Percentiles rank a stretch among this genome's conserved stretches.
Conservation (phyloP, 306 rosid species). For the Alnus glutinosa region DNA sequence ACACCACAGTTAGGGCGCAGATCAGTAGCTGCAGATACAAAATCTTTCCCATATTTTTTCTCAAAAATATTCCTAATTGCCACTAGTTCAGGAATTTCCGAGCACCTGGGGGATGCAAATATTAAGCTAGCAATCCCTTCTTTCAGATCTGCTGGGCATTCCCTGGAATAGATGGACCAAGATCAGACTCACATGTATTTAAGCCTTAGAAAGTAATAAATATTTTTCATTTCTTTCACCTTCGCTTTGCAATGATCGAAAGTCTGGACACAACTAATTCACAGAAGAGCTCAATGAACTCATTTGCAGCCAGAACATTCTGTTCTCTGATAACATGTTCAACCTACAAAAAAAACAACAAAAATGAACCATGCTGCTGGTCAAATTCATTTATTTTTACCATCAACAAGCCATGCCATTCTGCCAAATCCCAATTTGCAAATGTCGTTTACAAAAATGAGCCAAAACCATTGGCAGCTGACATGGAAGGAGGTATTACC, state of each 20-base stretch:
- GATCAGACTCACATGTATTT: slow-evolving; percentile 30
- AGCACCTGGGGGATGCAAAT: slow-evolving; percentile 93
- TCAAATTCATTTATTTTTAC: not conserved
- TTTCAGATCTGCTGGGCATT: slow-evolving; percentile 92
- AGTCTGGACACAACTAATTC: slow-evolving; percentile 83
- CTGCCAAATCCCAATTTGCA: not conserved
- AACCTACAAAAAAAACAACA: slow-evolving; percentile 51
- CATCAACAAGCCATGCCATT: not conserved
- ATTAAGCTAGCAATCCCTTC: slow-evolving; percentile 92
- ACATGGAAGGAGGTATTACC: not conserved
- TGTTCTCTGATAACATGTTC: slow-evolving; percentile 98
- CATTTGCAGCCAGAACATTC: slow-evolving; percentile 90
- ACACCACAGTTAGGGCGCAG: slow-evolving; percentile 88
- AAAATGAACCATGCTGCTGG: not conserved
- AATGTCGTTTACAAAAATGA: not conserved
- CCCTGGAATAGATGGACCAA: slow-evolving; percentile 48
- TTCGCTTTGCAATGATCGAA: slow-evolving; percentile 82
- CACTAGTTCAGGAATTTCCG: slow-evolving; percentile 87
- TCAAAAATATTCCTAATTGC: slow-evolving; percentile 70
- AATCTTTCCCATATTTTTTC: slow-evolving; percentile 93
- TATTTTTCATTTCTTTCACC: slow-evolving; percentile 36
- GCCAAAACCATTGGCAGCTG: not conserved
- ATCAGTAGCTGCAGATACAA: slow-evolving; percentile 91
- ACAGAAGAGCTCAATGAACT: slow-evolving; percentile 89
- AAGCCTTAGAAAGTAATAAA: slow-evolving; percentile 1